A percentile compares a stretch with the other conserved stretches of the same genome.
Evolutionary conservation across 805 yeast genomes (phyloP).

Genomic region (Wickerhamiella shivajii): DNA sequence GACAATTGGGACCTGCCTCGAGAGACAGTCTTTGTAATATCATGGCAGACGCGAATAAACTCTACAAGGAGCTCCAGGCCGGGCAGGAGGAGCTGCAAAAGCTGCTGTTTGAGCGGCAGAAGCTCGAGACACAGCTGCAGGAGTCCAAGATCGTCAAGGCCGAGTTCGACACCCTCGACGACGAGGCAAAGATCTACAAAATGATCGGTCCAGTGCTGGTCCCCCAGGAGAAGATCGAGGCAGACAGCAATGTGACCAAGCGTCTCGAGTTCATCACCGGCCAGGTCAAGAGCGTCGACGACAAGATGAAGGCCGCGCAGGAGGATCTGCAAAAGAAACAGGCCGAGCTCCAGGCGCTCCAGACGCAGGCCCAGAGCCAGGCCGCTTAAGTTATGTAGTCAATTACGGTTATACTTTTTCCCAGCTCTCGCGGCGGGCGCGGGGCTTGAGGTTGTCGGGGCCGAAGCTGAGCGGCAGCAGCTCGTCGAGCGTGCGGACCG

Average conservation of each 20-base stretch:
- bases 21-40: no score
- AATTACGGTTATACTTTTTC: slow-evolving; percentile 6
- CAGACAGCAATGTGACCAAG: slow-evolving; percentile 69
- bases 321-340: slow-evolving; percentile 34
- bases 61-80: slow-evolving; percentile 14
- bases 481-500: slow-evolving; percentile 39
- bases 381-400: neutral
- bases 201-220: slow-evolving; percentile 83
- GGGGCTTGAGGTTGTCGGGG: slow-evolving; percentile 41
- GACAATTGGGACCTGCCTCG: neutral
- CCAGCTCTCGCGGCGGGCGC: neutral
- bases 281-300: slow-evolving; percentile 70
- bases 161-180: slow-evolving; percentile 55
- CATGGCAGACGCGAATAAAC: slow-evolving; percentile 5
- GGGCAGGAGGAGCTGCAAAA: slow-evolving; percentile 28
- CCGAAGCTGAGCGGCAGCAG: slow-evolving; percentile 78
- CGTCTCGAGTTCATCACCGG: slow-evolving; percentile 74
- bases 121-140: slow-evolving; percentile 84
- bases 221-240: slow-evolving; percentile 78
- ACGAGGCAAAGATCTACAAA: slow-evolving; percentile 68
- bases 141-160: slow-evolving; percentile 80
- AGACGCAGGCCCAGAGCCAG: slow-evolving; percentile 5
- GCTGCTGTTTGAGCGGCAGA: slow-evolving; percentile 58
- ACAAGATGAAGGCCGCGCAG: slow-evolving; percentile 44
- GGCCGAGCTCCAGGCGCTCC: slow-evolving; percentile 12